A percentile compares a stretch with the other conserved stretches of the same genome.
phyloP scores from a whole-genome alignment of 176 grass and related monocot species.

The Oropetium thomaeum region DNA sequence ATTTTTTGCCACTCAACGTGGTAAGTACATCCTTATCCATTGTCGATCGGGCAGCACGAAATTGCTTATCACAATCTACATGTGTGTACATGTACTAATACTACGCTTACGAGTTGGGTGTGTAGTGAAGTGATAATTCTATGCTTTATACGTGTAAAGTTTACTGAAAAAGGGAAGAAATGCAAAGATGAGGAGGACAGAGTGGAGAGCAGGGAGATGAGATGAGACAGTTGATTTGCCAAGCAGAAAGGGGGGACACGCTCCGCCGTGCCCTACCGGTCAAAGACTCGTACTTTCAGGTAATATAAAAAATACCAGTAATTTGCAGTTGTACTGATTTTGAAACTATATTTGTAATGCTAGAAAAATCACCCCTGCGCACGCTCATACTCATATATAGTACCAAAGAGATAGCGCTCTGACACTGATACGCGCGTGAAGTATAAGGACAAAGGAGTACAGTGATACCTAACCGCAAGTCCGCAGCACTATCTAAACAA shows the following conservation, averaged over 20 bases:
- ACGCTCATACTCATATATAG: background rate
- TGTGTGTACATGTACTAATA: no score
- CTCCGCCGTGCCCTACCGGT: background rate
- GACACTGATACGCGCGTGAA: background rate
- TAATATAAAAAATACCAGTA: background rate
- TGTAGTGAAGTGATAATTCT: background rate
- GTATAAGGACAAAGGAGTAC: constrained; percentile 29
- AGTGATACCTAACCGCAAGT: background rate
- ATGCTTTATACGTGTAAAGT: no score
- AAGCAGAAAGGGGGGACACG: constrained; percentile 10
- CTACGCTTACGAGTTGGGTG: constrained; percentile 21
- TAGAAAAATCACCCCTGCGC: background rate
- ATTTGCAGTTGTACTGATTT: background rate
- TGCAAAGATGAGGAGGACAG: constrained; percentile 12
- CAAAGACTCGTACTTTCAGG: constrained; percentile 28
- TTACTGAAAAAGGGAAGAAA: background rate
- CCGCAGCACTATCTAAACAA: no score
- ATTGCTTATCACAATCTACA: constrained; percentile 7
- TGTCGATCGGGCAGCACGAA: background rate
- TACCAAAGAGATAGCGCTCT: background rate
- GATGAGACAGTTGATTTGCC: constrained; percentile 36
- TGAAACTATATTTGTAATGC: background rate
- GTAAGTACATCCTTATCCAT: constrained; percentile 1
- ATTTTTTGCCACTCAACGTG: background rate
- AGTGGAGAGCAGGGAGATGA: background rate